Evolutionary conservation across 805 yeast species (phyloP), one percentile per base, ranked within the genome.

Genomic region (Yarrowia sp.): DNA sequence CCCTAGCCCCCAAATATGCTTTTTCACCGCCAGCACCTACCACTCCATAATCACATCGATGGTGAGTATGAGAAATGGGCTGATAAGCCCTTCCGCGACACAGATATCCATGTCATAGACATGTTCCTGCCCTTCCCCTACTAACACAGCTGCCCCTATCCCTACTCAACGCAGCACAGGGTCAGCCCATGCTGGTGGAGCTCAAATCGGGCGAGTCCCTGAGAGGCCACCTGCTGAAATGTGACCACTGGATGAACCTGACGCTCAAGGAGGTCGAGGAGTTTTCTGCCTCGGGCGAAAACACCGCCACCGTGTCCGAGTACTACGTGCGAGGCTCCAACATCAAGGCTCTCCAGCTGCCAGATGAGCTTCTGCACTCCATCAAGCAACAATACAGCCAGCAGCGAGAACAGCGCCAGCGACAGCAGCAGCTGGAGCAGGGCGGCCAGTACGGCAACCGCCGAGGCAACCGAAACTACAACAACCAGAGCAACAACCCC

Each of bases 231-330:
- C 81, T 95, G 69, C 85, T 86, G 68, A 90, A 91, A 74, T 92
- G 97, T 73, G 99, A 95, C 77, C 87, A 91, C 46, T 91, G 96
- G 92, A 95, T 95, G 99, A 95, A 95, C 77, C 82, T 95, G 71
- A 90, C 97, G 1, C 82, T 95, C 66, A 83, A 83, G 40, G 87
- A 92, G 70, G 98, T 89, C 15, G 85, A 87, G 58, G 90, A 87
- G 74, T 61, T 61, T n/a, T 46, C 55, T 19, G 53, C 66, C 5
- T 36, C 83, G 71, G 94, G 90, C 44, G 87, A 84, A 71, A 81
- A 81, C 66, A 90, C 85, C 76, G 76, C 83, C 66, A 87, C 88
- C 74, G 78, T 89, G 55, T 85, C 87, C 3, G 96, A 91, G 73
- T 84, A 89, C 68, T 93, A 92, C 75, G 85, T 93, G 46, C 87